Percentiles rank a stretch among this genome's conserved stretches.
phyloP scores from a whole-genome alignment of 2,329 filamentous ascomycete species.

The Penicillium sp. region DNA sequence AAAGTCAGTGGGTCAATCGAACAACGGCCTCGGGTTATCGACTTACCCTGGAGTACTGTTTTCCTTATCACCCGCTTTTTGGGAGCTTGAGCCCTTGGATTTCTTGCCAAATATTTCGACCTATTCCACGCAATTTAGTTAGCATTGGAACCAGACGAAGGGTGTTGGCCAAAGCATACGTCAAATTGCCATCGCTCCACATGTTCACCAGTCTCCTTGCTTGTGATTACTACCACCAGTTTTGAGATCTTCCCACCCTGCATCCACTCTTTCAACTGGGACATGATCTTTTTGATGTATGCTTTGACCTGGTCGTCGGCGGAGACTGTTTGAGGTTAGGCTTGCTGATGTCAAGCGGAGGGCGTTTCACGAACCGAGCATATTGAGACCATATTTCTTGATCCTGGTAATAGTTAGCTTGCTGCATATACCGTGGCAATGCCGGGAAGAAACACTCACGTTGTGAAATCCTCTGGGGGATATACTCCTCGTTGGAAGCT shows the following conservation, averaged over 20 bases:
- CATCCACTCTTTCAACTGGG: conserved; percentile 98
- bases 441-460: conserved; percentile 56
- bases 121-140: conserved; percentile 33
- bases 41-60: conserved; percentile 62
- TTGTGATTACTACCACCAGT: conserved; percentile 93
- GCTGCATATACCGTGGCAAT: not conserved
- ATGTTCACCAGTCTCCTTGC: conserved; percentile 94
- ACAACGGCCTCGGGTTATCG: too few species aligned
- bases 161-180: conserved; percentile 52
- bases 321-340: conserved; percentile 61
- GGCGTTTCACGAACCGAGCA: conserved; percentile 66
- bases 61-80: conserved; percentile 65
- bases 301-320: conserved; percentile 97
- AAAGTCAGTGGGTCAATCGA: not conserved
- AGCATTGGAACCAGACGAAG: conserved; percentile 3
- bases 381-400: conserved; percentile 99
- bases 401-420: conserved; percentile 53
- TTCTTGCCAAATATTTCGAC: conserved; percentile 60
- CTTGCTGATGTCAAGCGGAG: not conserved
- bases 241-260: conserved; percentile 94
- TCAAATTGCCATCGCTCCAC: conserved; percentile 99
- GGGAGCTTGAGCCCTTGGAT: conserved; percentile 52
- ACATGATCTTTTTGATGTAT: conserved; percentile 99
- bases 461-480: conserved; percentile 93
- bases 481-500: conserved; percentile 84